Percentiles rank a stretch among this genome's conserved stretches.
Conservation (phyloP, 2,329 filamentous ascomycete genomes). For the Nigrospora oryzae region DNA sequence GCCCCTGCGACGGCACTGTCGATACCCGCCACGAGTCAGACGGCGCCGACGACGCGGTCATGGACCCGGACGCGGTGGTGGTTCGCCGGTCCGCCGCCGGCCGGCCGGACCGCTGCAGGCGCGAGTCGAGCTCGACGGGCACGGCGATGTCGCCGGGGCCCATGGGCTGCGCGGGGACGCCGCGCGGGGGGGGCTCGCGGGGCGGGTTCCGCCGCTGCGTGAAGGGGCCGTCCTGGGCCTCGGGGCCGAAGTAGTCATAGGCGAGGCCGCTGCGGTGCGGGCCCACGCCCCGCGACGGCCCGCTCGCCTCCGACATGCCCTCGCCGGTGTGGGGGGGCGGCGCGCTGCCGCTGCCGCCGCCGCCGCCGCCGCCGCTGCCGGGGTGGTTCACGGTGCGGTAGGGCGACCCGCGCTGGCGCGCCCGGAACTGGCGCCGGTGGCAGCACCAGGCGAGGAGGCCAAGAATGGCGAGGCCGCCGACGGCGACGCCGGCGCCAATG, state of each 20-base stretch:
- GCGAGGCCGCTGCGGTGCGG: constrained; percentile 2
- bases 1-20: neutral
- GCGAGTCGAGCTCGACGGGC: constrained; percentile 46
- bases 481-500: constrained; percentile 43
- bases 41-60: constrained; percentile 4
- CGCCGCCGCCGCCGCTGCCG: neutral
- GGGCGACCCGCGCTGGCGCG: neutral
- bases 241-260: constrained; percentile 19
- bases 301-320: constrained; percentile 6
- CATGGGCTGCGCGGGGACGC: constrained; percentile 34
- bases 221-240: constrained; percentile 5
- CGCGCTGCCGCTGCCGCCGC: neutral
- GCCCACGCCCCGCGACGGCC: constrained; percentile 2
- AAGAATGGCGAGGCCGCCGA: constrained; percentile 32
- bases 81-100: constrained; percentile 10
- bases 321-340: neutral
- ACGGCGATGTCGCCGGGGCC: constrained; percentile 39
- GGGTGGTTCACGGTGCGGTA: constrained; percentile 2
- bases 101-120: constrained; percentile 4
- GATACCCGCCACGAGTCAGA: constrained; percentile 17
- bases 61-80: constrained; percentile 1
- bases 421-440: constrained; percentile 14
- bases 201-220: constrained; percentile 9
- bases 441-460: constrained; percentile 38
- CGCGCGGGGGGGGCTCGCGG: constrained; percentile 23